phyloP scores from a whole-genome alignment of 495 filamentous ascomycete species.

The Penicillium robsamsonii region DNA sequence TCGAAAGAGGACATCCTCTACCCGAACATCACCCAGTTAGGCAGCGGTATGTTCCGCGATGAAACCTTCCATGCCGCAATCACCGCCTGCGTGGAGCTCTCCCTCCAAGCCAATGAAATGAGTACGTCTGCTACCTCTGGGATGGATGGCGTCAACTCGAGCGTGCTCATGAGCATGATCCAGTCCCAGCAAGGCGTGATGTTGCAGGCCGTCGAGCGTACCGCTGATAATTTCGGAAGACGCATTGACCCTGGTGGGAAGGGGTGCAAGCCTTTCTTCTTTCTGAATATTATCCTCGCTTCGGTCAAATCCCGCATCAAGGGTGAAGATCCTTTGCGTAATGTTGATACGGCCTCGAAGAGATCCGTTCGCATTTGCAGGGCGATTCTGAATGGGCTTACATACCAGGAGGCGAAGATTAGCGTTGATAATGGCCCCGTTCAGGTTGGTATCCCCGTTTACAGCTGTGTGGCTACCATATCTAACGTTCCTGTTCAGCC shows the following conservation, averaged over 20 bases:
- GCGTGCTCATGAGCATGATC: constrained; percentile 35
- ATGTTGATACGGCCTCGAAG: constrained; percentile 29
- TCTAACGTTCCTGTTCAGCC: constrained; percentile 13
- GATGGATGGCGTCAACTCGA: constrained; percentile 25
- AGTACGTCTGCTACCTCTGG: constrained; percentile 10
- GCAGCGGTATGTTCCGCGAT: constrained; percentile 40
- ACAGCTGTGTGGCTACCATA: not conserved
- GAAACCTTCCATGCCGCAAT: constrained; percentile 40
- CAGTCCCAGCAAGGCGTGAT: constrained; percentile 40
- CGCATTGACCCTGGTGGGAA: constrained; percentile 30
- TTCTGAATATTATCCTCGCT: constrained; percentile 33
- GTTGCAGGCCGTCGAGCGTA: constrained; percentile 36
- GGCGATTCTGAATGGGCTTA: constrained; percentile 25
- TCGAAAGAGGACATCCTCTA: constrained; percentile 19
- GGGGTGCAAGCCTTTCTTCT: constrained; percentile 38
- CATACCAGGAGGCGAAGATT: constrained; percentile 26
- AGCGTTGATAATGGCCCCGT: constrained; percentile 13
- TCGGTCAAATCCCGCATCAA: constrained; percentile 39
- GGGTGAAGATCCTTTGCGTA: constrained; percentile 32
- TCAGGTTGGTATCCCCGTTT: constrained; percentile 12
- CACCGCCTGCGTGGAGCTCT: constrained; percentile 40
- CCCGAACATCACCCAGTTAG: constrained; percentile 36
- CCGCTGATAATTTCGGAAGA: constrained; percentile 32
- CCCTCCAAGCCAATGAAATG: constrained; percentile 34
- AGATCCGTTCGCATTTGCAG: constrained; percentile 27